phyloP scores from a whole-genome alignment of 1,139 yeast species.

The Kodamaea arcana region DNA sequence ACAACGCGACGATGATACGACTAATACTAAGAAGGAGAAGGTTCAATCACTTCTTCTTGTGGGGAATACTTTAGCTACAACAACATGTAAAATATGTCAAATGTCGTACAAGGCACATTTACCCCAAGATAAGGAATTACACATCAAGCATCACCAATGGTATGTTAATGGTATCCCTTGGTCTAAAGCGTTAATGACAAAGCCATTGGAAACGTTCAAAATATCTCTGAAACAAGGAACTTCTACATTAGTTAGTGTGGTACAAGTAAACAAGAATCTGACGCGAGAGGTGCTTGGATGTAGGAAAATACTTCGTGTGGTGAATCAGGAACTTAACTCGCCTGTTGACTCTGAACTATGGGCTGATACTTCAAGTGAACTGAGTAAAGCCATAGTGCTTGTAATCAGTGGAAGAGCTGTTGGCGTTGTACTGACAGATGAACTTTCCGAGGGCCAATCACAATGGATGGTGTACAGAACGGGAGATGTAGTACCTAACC shows the following conservation, averaged over 20 bases:
- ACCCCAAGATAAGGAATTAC: constrained; percentile 43
- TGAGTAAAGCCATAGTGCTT: constrained; percentile 47
- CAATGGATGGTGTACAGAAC: constrained; percentile 48
- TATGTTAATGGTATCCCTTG: constrained; percentile 48
- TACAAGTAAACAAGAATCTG: constrained; percentile 12
- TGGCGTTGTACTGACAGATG: constrained; percentile 50
- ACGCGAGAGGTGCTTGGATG: constrained; percentile 19
- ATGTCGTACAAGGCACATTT: constrained; percentile 54
- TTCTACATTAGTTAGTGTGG: constrained; percentile 8
- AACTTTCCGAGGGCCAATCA: constrained; percentile 19
- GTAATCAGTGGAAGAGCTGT: constrained; percentile 40
- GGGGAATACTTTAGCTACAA: constrained; percentile 9
- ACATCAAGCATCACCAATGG: constrained; percentile 43
- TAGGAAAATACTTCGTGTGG: constrained; percentile 38
- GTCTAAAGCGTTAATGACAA: constrained; percentile 22
- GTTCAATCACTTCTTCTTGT: constrained; percentile 11
- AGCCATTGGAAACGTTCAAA: constrained; percentile 29
- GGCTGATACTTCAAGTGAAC: constrained; percentile 22
- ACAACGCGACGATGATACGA: too few relatives aligned
- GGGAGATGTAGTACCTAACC: constrained; percentile 34
- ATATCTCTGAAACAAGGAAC: constrained; percentile 3
- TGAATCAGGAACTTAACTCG: constrained; percentile 59
- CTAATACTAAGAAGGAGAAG: constrained; percentile 6
- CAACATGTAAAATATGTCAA: constrained; percentile 52
- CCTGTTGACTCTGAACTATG: constrained; percentile 50